A percentile compares a stretch with the other conserved stretches of the same genome.
These are phyloP conservation scores for Telopea speciosissima DNA, from an alignment of 177 flowering plant genomes.

Conservation along the genomic window DNA sequence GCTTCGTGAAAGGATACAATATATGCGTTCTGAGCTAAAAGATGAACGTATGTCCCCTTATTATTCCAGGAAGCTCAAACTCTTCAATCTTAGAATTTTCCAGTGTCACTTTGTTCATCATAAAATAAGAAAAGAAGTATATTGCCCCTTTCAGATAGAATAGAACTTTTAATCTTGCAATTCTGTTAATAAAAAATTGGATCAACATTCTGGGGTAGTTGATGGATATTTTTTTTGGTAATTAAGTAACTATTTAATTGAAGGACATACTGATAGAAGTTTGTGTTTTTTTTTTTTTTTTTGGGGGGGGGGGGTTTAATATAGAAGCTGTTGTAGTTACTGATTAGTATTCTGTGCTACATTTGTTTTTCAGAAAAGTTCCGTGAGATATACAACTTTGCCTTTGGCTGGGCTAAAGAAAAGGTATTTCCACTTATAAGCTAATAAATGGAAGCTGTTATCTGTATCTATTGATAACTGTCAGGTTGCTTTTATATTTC, in stretches of 20 bases:
- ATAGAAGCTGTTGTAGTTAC: too few relatives aligned
- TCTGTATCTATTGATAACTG: background rate
- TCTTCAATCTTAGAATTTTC: background rate
- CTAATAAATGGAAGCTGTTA: background rate
- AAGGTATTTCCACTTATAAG: constrained; percentile 43
- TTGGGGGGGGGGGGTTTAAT: too few relatives aligned
- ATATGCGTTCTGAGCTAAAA: constrained; percentile 82
- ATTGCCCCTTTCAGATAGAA: constrained; percentile 4
- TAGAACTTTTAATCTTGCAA: background rate
- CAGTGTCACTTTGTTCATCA: too few relatives aligned
- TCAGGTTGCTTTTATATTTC: background rate
- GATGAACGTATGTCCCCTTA: constrained; percentile 75
- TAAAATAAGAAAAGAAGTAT: too few relatives aligned
- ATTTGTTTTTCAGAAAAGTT: constrained; percentile 68
- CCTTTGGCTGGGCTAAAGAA: constrained; percentile 98
- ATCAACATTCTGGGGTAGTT: background rate
- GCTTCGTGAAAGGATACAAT: constrained; percentile 75
- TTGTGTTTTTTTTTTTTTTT: too few relatives aligned
- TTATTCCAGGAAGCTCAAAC: background rate
- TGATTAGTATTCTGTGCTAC: constrained; percentile 3
- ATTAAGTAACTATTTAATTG: too few relatives aligned
- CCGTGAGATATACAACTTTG: constrained; percentile 91
- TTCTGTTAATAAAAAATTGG: background rate
- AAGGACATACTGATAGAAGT: background rate
- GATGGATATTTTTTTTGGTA: too few relatives aligned